Evolutionary conservation across 1,284 basidiomycete genomes (phyloP), one percentile per base, ranked within the genome.

Genomic region (Leccinum angustisporum): DNA sequence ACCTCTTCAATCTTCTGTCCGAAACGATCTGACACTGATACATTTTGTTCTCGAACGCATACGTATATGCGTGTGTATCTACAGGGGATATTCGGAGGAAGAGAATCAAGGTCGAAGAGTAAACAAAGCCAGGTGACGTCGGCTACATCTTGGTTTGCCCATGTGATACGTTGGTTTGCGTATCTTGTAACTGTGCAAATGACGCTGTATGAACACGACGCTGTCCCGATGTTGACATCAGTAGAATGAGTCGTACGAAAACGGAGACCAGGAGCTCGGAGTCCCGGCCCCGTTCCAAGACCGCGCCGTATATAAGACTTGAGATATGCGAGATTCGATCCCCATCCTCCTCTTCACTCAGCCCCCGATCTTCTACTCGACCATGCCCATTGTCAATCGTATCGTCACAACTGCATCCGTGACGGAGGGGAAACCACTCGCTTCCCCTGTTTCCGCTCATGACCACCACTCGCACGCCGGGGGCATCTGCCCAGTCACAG

Each of bases 391-490:
- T 25, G 7, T 54, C n/a, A 13, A 50, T 11, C 58, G 34, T 13
- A 51, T 62, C 13, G 30, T 36, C 5, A 2, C 9, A 11, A 14
- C 40, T 4, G 30, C 4, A 38, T 13, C 30, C 1, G 38, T 48
- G 1, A 30, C 16, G 7, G 56, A 72, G n/a, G 38, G 40, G 14
- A 64, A 60, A n/a, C 18, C 33, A 2, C 53, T 71, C 21, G 59
- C 64, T 40, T 62, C 51, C 4, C 57, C 61, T 21, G 54, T 67
- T 51, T n/a, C 64, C 13, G 58, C 60, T 4, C 72, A 70, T 18
- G 62, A 67, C 11, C 68, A 72, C 14, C 70, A 72, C 53, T 61
- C 67, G 9, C 72, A 74, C 9, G 30, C 60, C 0, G 18, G n/a
- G 0, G 68, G 70, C 2, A 0, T 61, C 6, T 73, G 71, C 33